phyloP scores from a whole-genome alignment of 2,329 filamentous ascomycete species.

The Alternaria burnsii region DNA sequence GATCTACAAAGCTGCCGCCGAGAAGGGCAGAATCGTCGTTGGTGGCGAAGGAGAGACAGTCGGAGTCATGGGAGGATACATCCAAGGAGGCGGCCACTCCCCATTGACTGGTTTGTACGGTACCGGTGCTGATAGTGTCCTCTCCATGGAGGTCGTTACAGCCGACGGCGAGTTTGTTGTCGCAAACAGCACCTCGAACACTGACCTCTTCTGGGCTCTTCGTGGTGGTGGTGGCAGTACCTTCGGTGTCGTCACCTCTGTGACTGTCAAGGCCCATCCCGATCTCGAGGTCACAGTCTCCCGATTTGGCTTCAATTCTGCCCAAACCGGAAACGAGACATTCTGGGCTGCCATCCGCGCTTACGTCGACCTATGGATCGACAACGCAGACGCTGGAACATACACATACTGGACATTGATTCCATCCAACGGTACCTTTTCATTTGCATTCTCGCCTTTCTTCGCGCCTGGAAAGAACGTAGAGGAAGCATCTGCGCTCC shows the following conservation, averaged over 20 bases:
- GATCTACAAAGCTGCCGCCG: slow-evolving; percentile 60
- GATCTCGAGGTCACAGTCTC: slow-evolving; percentile 43
- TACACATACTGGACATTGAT: slow-evolving; percentile 47
- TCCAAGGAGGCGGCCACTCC: slow-evolving; percentile 63
- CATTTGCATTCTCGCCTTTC: slow-evolving; percentile 47
- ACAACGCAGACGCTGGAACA: slow-evolving; percentile 48
- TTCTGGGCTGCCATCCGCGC: slow-evolving; percentile 47
- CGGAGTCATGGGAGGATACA: slow-evolving; percentile 58
- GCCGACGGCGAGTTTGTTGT: slow-evolving; percentile 42
- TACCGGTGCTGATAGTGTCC: slow-evolving; percentile 48
- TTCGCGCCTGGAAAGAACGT: slow-evolving; percentile 46
- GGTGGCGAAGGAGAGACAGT: slow-evolving; percentile 62
- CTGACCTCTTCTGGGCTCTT: slow-evolving; percentile 50
- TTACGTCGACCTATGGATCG: slow-evolving; percentile 43
- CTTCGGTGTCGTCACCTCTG: slow-evolving; percentile 45
- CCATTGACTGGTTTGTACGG: slow-evolving; percentile 59
- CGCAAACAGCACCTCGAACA: slow-evolving; percentile 41
- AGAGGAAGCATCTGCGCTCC: slow-evolving; percentile 38
- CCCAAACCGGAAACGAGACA: slow-evolving; percentile 43
- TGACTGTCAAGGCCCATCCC: slow-evolving; percentile 48
- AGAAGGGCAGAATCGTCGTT: slow-evolving; percentile 59
- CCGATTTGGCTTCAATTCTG: slow-evolving; percentile 44
- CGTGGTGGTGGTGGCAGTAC: slow-evolving; percentile 48
- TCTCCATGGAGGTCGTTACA: slow-evolving; percentile 46
- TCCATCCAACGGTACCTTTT: slow-evolving; percentile 44